Base-by-base conservation (phyloP, 2,329 filamentous ascomycete genomes). In the Aureobasidium sp. region DNA sequence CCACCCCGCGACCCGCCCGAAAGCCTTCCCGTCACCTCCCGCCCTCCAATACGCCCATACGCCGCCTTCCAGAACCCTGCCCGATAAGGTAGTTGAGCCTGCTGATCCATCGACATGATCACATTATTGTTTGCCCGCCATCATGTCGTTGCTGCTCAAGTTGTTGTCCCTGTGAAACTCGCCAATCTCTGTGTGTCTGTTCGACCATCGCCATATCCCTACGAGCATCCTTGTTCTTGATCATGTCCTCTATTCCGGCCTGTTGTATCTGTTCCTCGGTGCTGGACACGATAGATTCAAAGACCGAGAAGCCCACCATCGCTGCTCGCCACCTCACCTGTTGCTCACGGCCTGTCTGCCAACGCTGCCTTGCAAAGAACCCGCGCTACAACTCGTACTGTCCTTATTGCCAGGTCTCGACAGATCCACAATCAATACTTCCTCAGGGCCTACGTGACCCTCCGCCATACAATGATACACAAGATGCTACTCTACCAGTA, bases 391-490 rank as follows among this genome's bases (percentile, higher is more conserved):
- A 81, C 59, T 76, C 78, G 41, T 85, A 85, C 66, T 85, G 83
- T 70, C 89, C 89, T 0, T 93, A 88, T 73, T 94, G 90, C 71
- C 90, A 93, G 73, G 82, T 90, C 67, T 85, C 86, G 5, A 81
- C 77, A 48, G 76, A 74, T 5, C 83, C 57, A 11, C 27, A 85
- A 3, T 83, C 83, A 8, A 73, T 85, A 3, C 78, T 85, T 51
- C 82, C 85, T 1, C 85, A 85, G 73, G 85, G 86, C 11, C 78
- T 90, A 29, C 82, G 80, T 68, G 83, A 87, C 63, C 87, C 87
- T n/a, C 87, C 87, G 1, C 78, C 82, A 11, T 91, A 91, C 68
- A 77, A 68, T 67, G 76, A 55, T 67, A 73, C 39, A 67, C 70
- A 57, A 14, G 49, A 51, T 37, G 39, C 54, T 29, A n/a, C 54